These are phyloP conservation scores for Magnusiomyces fungicola DNA, from an alignment of 1,139 yeast genomes.

Conservation along the genomic window DNA sequence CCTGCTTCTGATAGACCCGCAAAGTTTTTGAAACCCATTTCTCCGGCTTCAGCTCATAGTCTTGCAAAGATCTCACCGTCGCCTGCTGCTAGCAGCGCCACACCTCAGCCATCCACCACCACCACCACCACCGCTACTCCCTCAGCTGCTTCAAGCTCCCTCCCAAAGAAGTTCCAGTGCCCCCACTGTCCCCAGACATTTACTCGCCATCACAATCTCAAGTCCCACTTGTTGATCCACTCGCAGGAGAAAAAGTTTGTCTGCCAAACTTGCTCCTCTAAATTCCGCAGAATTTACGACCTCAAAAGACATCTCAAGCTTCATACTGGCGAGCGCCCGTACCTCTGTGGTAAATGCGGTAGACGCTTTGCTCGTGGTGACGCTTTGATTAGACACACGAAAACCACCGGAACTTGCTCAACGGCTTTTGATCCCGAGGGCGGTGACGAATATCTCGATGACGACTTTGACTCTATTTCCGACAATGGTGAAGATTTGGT, in stretches of 20 bases:
- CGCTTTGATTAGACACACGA: slow-evolving; percentile 61
- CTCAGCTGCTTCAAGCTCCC: background rate
- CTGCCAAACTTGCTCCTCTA: slow-evolving; percentile 56
- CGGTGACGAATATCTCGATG: no score
- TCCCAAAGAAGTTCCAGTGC: slow-evolving; percentile 6
- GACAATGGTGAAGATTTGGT: no score
- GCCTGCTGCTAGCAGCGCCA: background rate
- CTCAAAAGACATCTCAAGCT: slow-evolving; percentile 66
- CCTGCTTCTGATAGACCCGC: no score
- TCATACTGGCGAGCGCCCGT: slow-evolving; percentile 74
- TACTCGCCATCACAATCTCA: slow-evolving; percentile 42
- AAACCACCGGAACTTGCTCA: slow-evolving; percentile 32
- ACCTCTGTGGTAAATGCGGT: slow-evolving; percentile 52
- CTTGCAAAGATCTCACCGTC: background rate
- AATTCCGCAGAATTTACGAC: slow-evolving; percentile 69
- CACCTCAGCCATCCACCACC: background rate
- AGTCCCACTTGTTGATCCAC: slow-evolving; percentile 65
- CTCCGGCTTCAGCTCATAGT: no score
- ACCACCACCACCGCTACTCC: background rate
- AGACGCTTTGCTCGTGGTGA: slow-evolving; percentile 70
- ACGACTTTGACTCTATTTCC: no score
- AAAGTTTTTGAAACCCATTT: no score
- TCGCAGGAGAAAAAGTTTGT: slow-evolving; percentile 58
- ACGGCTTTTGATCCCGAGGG: background rate
- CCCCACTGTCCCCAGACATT: slow-evolving; percentile 14